These are phyloP conservation scores for Kipferlia bialata DNA, from an alignment of 78 protist genomes.

Conservation along the genomic window DNA sequence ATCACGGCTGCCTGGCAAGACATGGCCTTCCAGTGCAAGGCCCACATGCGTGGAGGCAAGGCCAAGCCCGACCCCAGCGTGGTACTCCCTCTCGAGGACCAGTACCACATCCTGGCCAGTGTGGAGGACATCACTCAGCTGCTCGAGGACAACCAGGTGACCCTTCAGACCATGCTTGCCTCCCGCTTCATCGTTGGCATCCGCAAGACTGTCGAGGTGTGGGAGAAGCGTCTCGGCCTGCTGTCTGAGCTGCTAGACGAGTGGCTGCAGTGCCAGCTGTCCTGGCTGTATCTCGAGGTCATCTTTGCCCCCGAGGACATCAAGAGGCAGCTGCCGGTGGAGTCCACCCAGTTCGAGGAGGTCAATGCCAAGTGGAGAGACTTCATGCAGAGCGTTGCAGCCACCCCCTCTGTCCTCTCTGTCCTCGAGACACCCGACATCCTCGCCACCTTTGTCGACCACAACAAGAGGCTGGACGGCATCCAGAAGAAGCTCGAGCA, in stretches of 20 bases:
- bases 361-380: constrained; percentile 55
- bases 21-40: constrained; percentile 18
- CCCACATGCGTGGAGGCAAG: background rate
- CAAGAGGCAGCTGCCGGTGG: constrained; percentile 50
- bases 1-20: constrained; percentile 23
- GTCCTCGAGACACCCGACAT: constrained; percentile 11
- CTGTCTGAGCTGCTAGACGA: constrained; percentile 59
- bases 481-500: constrained; percentile 56
- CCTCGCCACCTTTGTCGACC: constrained; percentile 31
- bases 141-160: constrained; percentile 36
- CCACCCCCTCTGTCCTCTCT: constrained; percentile 25
- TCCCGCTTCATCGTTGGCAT: constrained; percentile 50
- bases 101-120: background rate
- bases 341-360: constrained; percentile 33
- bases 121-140: constrained; percentile 19
- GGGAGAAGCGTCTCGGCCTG: constrained; percentile 42
- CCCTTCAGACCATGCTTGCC: constrained; percentile 46
- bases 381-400: constrained; percentile 30
- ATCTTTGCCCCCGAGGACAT: constrained; percentile 58
- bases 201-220: constrained; percentile 40
- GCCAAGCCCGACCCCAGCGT: background rate
- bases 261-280: constrained; percentile 58
- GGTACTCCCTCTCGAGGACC: too few relatives aligned
- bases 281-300: constrained; percentile 53
- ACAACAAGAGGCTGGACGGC: constrained; percentile 39